phyloP scores from a whole-genome alignment of 225 moss, liverwort and hornwort species.

The Lunularia cruciata region DNA sequence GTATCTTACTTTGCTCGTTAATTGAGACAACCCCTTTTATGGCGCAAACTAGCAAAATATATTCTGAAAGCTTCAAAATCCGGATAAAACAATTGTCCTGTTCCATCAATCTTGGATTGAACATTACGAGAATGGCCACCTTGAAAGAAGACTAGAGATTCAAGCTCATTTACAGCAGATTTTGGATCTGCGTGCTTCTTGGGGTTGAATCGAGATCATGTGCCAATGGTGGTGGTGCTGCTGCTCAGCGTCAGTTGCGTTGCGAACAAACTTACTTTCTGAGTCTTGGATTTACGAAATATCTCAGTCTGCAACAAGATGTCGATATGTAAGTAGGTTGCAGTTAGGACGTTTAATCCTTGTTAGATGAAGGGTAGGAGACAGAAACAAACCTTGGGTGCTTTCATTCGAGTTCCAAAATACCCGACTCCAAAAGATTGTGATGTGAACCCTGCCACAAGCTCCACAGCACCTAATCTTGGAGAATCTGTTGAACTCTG shows the following conservation, averaged over 20 bases:
- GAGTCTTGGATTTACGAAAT: conserved; percentile 46
- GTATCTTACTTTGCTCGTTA: no score
- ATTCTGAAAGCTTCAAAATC: no score
- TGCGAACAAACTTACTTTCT: conserved; percentile 61
- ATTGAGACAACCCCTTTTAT: no score
- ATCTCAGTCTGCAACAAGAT: conserved; percentile 60
- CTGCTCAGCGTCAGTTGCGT: conserved; percentile 45
- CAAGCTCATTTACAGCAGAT: no score
- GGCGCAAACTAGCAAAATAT: no score
- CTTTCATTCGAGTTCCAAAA: conserved; percentile 77
- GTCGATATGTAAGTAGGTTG: background rate
- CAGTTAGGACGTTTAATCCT: background rate
- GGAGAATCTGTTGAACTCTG: conserved; percentile 18
- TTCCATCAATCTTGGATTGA: no score
- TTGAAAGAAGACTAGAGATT: no score
- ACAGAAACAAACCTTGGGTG: conserved; percentile 65
- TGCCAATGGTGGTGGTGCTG: no score
- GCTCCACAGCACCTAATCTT: conserved; percentile 64
- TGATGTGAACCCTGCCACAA: conserved; percentile 86
- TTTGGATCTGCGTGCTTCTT: no score
- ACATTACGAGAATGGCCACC: no score
- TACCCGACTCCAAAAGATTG: conserved; percentile 90
- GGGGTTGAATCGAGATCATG: no score
- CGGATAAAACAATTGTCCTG: no score
- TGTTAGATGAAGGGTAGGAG: background rate